Conservation (phyloP, 129 eudicot genomes). For the Lactuca sativa region DNA sequence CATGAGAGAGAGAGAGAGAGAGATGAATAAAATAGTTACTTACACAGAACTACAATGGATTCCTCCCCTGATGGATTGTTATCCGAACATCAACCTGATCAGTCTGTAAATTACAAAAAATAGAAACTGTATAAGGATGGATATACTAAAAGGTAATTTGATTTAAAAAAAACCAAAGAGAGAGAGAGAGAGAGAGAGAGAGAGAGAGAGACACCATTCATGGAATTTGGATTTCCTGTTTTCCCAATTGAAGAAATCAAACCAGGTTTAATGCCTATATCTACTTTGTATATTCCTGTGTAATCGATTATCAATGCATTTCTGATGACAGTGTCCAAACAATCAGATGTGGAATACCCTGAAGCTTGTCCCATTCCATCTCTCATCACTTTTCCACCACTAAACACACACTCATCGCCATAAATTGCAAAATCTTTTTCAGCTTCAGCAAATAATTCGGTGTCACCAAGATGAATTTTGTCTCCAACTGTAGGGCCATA, state of each 20-base stretch:
- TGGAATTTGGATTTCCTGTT: constrained; percentile 91
- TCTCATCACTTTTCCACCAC: constrained; percentile 96
- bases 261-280: constrained; percentile 88
- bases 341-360: constrained; percentile 52
- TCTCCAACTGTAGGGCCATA: constrained; percentile 96
- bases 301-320: constrained; percentile 90
- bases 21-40: constrained; percentile 34
- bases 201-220: constrained; percentile 67
- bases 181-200: no score
- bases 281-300: constrained; percentile 86
- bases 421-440: constrained; percentile 77
- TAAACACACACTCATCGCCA: constrained; percentile 98
- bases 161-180: neutral
- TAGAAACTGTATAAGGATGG: neutral
- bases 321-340: constrained; percentile 86
- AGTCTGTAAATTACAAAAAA: constrained; percentile 50
- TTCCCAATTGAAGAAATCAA: constrained; percentile 69
- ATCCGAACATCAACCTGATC: constrained; percentile 97
- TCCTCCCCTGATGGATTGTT: no score
- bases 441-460: constrained; percentile 84
- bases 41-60: constrained; percentile 67
- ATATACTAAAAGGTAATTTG: neutral
- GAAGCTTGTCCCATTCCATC: constrained; percentile 99
- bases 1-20: no score
- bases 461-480: constrained; percentile 95